Conservation (phyloP, 768 basidiomycete genomes). For the Collybia mongolica region DNA sequence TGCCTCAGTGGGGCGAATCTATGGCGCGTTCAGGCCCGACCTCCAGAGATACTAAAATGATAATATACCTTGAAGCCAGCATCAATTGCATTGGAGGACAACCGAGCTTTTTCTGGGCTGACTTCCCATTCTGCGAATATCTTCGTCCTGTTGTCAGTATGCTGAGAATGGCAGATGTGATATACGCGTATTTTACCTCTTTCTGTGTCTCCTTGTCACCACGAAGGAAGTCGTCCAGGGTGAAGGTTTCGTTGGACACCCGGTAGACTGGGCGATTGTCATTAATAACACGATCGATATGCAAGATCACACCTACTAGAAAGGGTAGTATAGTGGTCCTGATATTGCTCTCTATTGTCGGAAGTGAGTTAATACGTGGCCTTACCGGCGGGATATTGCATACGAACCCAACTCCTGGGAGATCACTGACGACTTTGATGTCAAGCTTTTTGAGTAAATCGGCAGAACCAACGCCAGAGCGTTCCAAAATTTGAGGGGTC, state of each 20-base stretch:
- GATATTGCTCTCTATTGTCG: slow-evolving; percentile 57
- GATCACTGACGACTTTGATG: slow-evolving; percentile 64
- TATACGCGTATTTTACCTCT: slow-evolving; percentile 37
- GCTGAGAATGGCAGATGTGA: not conserved
- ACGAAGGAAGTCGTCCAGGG: slow-evolving; percentile 69
- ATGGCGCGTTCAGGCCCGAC: not conserved
- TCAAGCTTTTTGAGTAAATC: slow-evolving; percentile 53
- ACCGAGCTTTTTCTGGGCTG: slow-evolving; percentile 64
- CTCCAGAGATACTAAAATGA: not conserved
- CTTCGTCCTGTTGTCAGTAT: slow-evolving; percentile 19
- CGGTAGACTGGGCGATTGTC: slow-evolving; percentile 48
- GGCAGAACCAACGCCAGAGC: slow-evolving; percentile 64
- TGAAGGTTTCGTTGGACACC: slow-evolving; percentile 62
- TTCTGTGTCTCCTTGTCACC: slow-evolving; percentile 58
- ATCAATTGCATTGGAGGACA: slow-evolving; percentile 72
- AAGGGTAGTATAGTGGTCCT: slow-evolving; percentile 73
- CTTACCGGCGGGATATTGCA: not conserved
- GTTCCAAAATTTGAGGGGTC: slow-evolving; percentile 72
- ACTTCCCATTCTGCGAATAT: slow-evolving; percentile 64
- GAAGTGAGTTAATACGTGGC: slow-evolving; percentile 1
- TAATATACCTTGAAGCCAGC: slow-evolving; percentile 64
- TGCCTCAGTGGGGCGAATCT: slow-evolving; percentile 69
- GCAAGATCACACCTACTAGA: slow-evolving; percentile 38
- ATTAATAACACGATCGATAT: not conserved
- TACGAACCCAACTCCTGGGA: slow-evolving; percentile 66